These are phyloP conservation scores for Colletotrichum shisoi DNA, from an alignment of 2,329 filamentous ascomycete genomes.

Conservation along the genomic window DNA sequence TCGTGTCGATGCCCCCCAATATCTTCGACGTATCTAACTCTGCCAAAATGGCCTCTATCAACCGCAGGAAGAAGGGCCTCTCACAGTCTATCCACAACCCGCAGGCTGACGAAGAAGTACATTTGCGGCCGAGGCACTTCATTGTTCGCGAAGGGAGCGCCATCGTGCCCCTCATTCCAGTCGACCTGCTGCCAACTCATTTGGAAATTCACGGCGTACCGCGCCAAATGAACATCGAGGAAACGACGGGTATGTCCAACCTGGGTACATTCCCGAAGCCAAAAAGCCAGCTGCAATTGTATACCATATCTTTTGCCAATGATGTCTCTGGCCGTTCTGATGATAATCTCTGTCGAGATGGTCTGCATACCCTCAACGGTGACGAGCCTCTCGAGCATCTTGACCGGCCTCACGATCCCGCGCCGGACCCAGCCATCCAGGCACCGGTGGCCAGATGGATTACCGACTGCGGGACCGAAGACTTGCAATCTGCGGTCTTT, in stretches of 20 bases:
- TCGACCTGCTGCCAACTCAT: constrained; percentile 60
- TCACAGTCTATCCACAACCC: constrained; percentile 36
- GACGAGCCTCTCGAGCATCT: neutral
- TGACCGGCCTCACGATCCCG: neutral
- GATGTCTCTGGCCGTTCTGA: neutral
- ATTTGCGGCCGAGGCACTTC: constrained; percentile 49
- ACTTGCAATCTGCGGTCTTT: neutral
- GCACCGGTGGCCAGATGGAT: neutral
- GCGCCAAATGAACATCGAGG: constrained; percentile 50
- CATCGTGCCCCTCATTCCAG: constrained; percentile 63
- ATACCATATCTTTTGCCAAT: constrained; percentile 5
- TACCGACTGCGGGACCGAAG: neutral
- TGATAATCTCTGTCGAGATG: neutral
- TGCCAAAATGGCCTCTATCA: neutral
- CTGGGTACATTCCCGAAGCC: constrained; percentile 47
- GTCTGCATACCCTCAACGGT: neutral
- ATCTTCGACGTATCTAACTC: neutral
- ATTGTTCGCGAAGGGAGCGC: constrained; percentile 50
- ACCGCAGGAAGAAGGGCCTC: constrained; percentile 25
- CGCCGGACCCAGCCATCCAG: neutral
- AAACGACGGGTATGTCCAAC: constrained; percentile 52
- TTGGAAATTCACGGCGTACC: constrained; percentile 56
- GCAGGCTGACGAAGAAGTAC: neutral
- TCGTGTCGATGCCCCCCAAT: constrained; percentile 6
- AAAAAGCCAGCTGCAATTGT: constrained; percentile 34